Percentiles rank a stretch among this genome's conserved stretches.
phyloP scores from a whole-genome alignment of 441 rosid species.

The Oxalis stricta region DNA sequence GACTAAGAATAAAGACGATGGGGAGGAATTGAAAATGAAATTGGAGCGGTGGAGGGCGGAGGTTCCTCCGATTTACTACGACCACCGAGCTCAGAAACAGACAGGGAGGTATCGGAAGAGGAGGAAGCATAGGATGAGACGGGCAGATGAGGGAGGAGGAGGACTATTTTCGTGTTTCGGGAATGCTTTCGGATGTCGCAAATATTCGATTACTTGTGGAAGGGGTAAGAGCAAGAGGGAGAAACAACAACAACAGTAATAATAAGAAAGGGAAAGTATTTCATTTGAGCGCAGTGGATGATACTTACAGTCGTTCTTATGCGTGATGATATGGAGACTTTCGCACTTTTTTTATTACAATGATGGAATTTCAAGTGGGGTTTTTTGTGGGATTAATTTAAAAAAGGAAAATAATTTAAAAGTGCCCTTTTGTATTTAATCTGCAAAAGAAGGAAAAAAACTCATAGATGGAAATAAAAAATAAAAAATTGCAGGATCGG shows the following conservation, averaged over 20 bases:
- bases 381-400: too few relatives aligned
- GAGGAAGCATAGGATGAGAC: conserved; percentile 16
- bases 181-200: conserved; percentile 55
- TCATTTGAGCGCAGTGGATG: conserved; percentile 39
- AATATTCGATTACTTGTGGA: conserved; percentile 75
- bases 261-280: conserved; percentile 26
- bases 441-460: too few relatives aligned
- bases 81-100: conserved; percentile 5
- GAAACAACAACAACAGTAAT: conserved; percentile 17
- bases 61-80: conserved; percentile 19
- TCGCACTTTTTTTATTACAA: too few relatives aligned
- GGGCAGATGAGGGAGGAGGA: conserved; percentile 7
- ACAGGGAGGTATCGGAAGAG: conserved; percentile 8
- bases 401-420: too few relatives aligned
- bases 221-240: conserved; percentile 24
- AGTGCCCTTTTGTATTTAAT: too few relatives aligned
- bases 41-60: conserved; percentile 67
- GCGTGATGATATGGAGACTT: conserved; percentile 2
- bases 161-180: conserved; percentile 78
- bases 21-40: conserved; percentile 48
- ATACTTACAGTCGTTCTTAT: conserved; percentile 15
- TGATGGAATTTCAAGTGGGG: too few relatives aligned
- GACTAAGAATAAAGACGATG: too few relatives aligned
- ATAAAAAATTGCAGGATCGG: too few relatives aligned
- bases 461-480: too few relatives aligned